Conservation (phyloP, 176 grass and related monocot genomes). For the Aegilops bicornis region DNA sequence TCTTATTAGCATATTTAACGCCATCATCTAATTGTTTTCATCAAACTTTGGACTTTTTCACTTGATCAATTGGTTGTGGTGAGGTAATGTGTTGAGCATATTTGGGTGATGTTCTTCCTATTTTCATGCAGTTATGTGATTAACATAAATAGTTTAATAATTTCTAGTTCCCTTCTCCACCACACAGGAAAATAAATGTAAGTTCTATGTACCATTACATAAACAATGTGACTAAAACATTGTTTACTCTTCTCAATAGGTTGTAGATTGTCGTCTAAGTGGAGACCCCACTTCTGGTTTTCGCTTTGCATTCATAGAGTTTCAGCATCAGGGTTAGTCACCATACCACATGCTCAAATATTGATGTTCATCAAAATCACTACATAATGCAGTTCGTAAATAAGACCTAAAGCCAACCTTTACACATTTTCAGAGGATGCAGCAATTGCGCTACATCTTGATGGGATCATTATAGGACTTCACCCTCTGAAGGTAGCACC, state of each 20-base stretch:
- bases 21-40: no score
- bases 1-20: no score
- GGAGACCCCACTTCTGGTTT: background rate
- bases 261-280: background rate
- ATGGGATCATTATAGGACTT: background rate
- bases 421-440: background rate
- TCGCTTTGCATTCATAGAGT: background rate
- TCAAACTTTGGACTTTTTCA: no score
- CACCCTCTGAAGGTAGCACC: background rate
- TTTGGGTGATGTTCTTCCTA: no score
- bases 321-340: background rate
- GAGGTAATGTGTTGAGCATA: no score
- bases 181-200: background rate
- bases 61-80: no score
- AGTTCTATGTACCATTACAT: background rate
- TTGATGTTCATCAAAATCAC: background rate
- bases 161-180: background rate
- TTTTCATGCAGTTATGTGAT: background rate
- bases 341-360: background rate
- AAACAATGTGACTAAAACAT: background rate
- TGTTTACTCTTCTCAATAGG: background rate
- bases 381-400: background rate
- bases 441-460: background rate
- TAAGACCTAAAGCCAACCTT: background rate
- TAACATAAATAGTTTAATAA: background rate